Conservation (phyloP, 495 filamentous ascomycete genomes). For the Platismatia glauca region DNA sequence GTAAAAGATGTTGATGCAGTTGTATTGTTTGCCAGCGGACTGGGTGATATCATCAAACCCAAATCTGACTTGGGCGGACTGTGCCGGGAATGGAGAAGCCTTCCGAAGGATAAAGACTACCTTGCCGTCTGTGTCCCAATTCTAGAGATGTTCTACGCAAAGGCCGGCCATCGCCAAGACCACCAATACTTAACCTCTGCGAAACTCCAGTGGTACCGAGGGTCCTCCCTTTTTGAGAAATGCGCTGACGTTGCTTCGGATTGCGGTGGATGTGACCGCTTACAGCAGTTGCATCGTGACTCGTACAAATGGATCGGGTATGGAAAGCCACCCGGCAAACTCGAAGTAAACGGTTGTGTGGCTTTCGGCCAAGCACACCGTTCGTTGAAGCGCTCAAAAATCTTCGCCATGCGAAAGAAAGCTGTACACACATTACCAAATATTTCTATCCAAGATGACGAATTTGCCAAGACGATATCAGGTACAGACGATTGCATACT, state of each 20-base stretch:
- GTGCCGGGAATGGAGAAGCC: conserved; percentile 19
- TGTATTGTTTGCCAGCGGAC: conserved; percentile 23
- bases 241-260: neutral
- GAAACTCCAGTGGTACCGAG: conserved; percentile 23
- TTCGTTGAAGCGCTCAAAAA: neutral
- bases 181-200: conserved; percentile 18
- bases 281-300: conserved; percentile 4
- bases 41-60: conserved; percentile 24
- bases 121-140: conserved; percentile 17
- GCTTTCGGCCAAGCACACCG: conserved; percentile 9
- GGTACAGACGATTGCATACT: neutral
- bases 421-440: neutral
- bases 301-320: neutral
- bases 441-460: neutral
- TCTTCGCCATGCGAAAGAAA: neutral
- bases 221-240: conserved; percentile 21
- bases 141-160: conserved; percentile 20
- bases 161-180: conserved; percentile 17
- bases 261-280: conserved; percentile 4
- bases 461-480: neutral
- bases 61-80: neutral
- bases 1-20: conserved; percentile 23
- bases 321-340: neutral
- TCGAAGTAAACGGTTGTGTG: conserved; percentile 4
- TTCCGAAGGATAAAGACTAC: conserved; percentile 24